Evolutionary conservation across 2,329 filamentous ascomycete species (phyloP).

Genomic region (Coniochaeta pulveracea): DNA sequence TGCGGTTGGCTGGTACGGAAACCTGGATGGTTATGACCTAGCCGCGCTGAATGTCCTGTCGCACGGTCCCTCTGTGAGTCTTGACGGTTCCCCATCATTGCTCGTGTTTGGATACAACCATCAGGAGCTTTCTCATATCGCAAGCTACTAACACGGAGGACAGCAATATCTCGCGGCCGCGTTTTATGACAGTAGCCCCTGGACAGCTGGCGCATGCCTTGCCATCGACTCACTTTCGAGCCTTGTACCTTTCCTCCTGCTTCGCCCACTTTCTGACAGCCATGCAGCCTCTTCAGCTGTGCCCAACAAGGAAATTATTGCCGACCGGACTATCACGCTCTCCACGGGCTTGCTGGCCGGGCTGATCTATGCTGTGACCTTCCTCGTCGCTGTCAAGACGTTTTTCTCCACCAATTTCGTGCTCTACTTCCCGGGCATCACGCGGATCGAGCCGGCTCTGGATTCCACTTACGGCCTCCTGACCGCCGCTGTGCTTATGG

Average conservation of each 20-base stretch:
- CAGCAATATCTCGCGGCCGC: conserved; percentile 63
- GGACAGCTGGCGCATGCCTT: conserved; percentile 50
- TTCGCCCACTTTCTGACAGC: conserved; percentile 55
- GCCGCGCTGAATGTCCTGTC: conserved; percentile 56
- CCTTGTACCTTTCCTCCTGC: conserved; percentile 61
- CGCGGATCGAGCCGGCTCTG: conserved; percentile 57
- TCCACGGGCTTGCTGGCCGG: conserved; percentile 59
- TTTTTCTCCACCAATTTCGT: conserved; percentile 65
- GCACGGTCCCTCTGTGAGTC: conserved; percentile 59
- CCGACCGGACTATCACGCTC: conserved; percentile 48
- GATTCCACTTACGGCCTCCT: conserved; percentile 49
- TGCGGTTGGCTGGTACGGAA: conserved; percentile 59
- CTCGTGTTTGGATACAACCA: no score
- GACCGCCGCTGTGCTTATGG: conserved; percentile 31
- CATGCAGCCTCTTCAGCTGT: conserved; percentile 45
- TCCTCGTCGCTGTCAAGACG: conserved; percentile 58
- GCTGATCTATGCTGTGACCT: conserved; percentile 60
- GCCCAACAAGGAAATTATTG: conserved; percentile 53
- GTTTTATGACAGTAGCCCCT: conserved; percentile 62
- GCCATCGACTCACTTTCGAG: conserved; percentile 58
- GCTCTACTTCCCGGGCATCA: conserved; percentile 61
- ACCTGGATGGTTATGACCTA: conserved; percentile 64
- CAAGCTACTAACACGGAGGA: conserved; percentile 8
- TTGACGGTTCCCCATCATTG: no score
- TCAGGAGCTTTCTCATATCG: no score